Conservation (phyloP, 2,329 filamentous ascomycete species). For the Endothia cerciana region DNA sequence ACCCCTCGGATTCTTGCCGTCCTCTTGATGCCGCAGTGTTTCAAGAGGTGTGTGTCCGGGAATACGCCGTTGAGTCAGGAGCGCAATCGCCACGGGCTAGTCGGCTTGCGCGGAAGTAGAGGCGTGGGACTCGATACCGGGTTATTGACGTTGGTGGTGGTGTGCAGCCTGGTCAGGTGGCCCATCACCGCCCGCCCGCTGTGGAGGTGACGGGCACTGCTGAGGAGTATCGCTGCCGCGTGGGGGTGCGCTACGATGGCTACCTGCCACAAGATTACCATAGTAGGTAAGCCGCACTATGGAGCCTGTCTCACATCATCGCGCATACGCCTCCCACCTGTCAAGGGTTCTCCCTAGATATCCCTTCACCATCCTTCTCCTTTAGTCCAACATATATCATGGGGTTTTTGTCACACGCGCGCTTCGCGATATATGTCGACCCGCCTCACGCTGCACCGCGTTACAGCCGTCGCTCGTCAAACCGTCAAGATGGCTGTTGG, state of each 20-base stretch:
- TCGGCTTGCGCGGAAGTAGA: constrained; percentile 24
- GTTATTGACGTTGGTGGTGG: constrained; percentile 19
- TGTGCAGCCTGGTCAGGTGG: constrained; percentile 29
- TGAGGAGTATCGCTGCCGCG: constrained; percentile 8
- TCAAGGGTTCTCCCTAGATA: neutral
- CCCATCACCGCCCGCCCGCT: constrained; percentile 21
- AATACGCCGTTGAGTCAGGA: constrained; percentile 24
- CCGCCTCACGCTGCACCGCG: constrained; percentile 4
- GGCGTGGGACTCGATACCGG: constrained; percentile 4
- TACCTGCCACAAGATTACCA: neutral
- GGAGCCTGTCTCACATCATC: constrained; percentile 28
- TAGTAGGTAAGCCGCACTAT: neutral
- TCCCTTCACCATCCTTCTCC: constrained; percentile 10
- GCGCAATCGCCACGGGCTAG: constrained; percentile 8
- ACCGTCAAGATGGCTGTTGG: constrained; percentile 18
- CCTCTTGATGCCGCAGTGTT: constrained; percentile 2
- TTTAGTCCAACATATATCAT: constrained; percentile 15
- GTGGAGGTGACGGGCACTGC: neutral
- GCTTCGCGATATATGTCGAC: constrained; percentile 21
- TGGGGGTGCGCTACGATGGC: constrained; percentile 14
- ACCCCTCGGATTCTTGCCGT: neutral
- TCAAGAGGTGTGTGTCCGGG: neutral
- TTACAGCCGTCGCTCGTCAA: constrained; percentile 16
- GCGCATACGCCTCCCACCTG: constrained; percentile 16
- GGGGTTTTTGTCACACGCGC: constrained; percentile 29